phyloP scores from a whole-genome alignment of 345 rosid genomes.

The Gossypium herbaceum region DNA sequence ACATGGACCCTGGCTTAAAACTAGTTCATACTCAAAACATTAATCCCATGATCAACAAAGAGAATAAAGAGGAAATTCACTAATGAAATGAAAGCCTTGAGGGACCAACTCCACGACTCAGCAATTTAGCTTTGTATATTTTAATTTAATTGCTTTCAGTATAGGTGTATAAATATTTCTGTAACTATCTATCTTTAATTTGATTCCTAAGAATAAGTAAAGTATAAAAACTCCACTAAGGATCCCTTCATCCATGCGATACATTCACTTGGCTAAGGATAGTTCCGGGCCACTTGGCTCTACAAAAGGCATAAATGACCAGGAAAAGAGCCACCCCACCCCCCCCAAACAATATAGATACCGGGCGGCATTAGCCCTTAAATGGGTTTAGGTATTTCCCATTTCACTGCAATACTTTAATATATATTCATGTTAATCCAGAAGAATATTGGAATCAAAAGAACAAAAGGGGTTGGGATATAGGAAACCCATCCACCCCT shows the following conservation, averaged over 20 bases:
- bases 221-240: neutral
- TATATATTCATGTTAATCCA: neutral
- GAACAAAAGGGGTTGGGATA: neutral
- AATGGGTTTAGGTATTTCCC: neutral
- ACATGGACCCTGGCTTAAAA: neutral
- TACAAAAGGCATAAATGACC: neutral
- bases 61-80: neutral
- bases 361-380: neutral
- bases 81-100: neutral
- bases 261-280: neutral
- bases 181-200: neutral
- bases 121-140: neutral
- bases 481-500: neutral
- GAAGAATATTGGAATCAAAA: neutral
- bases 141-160: neutral
- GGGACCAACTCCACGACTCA: neutral
- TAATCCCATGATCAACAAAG: neutral
- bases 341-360: no score
- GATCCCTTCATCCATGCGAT: neutral
- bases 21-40: neutral
- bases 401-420: neutral
- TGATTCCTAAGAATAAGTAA: no score
- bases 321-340: no score
- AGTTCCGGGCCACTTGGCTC: neutral
- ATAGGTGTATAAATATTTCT: neutral